These are phyloP conservation scores for Colletotrichum brevisporum DNA, from an alignment of 2,329 filamentous ascomycete genomes.

Conservation along the genomic window DNA sequence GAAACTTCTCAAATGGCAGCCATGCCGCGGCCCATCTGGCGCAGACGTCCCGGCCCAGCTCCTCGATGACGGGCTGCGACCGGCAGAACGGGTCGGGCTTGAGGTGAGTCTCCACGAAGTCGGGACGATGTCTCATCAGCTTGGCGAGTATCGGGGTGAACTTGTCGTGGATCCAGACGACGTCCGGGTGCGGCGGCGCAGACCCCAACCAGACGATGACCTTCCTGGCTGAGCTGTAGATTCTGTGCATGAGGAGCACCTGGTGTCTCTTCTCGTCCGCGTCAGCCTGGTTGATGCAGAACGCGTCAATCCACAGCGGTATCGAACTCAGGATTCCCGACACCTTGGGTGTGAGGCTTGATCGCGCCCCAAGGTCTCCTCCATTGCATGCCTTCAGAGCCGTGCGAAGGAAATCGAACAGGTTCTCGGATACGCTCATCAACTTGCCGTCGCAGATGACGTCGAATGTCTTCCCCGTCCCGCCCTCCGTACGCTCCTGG, in stretches of 20 bases:
- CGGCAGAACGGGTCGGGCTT: neutral
- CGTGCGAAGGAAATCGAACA: neutral
- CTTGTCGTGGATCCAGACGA: conserved; percentile 20
- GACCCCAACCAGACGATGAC: conserved; percentile 40
- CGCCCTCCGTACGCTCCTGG: neutral
- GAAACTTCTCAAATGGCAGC: neutral
- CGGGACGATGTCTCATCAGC: neutral
- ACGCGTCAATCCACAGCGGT: conserved; percentile 40
- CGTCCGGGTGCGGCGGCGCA: neutral
- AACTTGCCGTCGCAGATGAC: neutral
- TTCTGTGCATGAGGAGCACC: conserved; percentile 40
- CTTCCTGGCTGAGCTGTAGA: conserved; percentile 30
- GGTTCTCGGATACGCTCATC: neutral
- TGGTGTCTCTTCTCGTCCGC: conserved; percentile 35
- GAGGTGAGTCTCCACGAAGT: neutral
- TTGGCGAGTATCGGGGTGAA: conserved; percentile 8
- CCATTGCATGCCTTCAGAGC: neutral
- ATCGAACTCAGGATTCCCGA: neutral
- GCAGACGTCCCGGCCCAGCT: conserved; percentile 26
- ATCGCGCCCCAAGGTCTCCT: neutral
- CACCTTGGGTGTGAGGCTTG: neutral
- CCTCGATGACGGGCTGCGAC: neutral
- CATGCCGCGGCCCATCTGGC: conserved; percentile 9
- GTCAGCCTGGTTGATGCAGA: conserved; percentile 42
- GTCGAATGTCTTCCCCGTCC: neutral